Conservation (phyloP, 2,329 filamentous ascomycete species). For the Dothistroma septosporum region DNA sequence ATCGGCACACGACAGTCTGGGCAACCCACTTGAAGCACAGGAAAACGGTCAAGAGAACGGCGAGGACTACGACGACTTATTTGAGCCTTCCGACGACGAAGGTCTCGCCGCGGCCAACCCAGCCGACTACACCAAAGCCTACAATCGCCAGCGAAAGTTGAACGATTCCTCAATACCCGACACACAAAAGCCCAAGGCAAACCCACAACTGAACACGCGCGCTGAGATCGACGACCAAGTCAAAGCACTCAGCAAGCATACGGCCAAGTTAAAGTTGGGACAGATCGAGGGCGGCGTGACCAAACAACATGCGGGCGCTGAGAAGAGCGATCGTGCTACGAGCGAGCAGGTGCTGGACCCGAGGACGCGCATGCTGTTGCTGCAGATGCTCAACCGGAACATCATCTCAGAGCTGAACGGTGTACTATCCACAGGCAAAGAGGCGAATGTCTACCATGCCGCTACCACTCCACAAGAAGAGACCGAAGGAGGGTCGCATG, state of each 20-base stretch:
- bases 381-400: conserved; percentile 92
- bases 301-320: conserved; percentile 50
- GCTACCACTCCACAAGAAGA: conserved; percentile 57
- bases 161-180: conserved; percentile 50
- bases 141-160: conserved; percentile 76
- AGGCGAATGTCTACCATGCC: conserved; percentile 96
- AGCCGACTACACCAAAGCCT: conserved; percentile 74
- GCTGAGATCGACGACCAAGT: conserved; percentile 84
- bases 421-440: conserved; percentile 92
- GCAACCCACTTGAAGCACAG: conserved; percentile 3
- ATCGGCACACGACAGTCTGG: conserved; percentile 22
- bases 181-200: conserved; percentile 63
- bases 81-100: conserved; percentile 51
- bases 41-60: conserved; percentile 31
- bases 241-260: conserved; percentile 76
- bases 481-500: conserved; percentile 44
- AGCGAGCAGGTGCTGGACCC: conserved; percentile 93
- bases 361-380: conserved; percentile 86
- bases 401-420: conserved; percentile 89
- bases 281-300: conserved; percentile 52
- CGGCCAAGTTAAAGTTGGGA: conserved; percentile 77
- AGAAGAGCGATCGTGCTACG: conserved; percentile 84
- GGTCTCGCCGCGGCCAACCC: conserved; percentile 56
- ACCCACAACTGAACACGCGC: conserved; percentile 74
- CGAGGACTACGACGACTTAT: conserved; percentile 53